phyloP scores from a whole-genome alignment of 768 basidiomycete species.

The Kwoniella bestiolae region DNA sequence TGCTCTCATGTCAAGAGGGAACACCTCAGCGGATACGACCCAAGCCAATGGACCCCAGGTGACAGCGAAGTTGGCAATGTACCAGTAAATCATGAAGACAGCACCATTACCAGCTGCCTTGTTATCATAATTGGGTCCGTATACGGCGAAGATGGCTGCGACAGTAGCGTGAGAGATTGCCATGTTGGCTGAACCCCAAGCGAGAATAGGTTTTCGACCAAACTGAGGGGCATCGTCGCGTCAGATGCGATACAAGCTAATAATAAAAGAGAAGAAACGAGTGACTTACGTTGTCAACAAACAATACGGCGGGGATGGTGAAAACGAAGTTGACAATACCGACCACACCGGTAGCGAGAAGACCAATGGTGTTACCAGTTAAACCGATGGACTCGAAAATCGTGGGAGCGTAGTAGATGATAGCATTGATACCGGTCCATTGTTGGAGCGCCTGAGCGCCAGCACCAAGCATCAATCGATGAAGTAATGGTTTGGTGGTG shows the following conservation, averaged over 20 bases:
- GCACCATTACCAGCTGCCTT: slow-evolving; percentile 71
- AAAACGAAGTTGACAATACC: slow-evolving; percentile 76
- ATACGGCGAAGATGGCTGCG: slow-evolving; percentile 64
- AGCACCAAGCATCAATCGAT: slow-evolving; percentile 64
- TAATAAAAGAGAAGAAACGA: not conserved
- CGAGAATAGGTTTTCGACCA: slow-evolving; percentile 70
- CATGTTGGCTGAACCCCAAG: slow-evolving; percentile 32
- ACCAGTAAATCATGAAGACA: slow-evolving; percentile 66
- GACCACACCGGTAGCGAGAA: slow-evolving; percentile 72
- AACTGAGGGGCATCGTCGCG: slow-evolving; percentile 37
- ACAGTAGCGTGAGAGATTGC: slow-evolving; percentile 68
- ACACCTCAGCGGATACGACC: slow-evolving; percentile 74
- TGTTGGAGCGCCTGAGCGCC: slow-evolving; percentile 81
- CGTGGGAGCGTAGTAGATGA: slow-evolving; percentile 72
- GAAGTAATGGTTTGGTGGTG: slow-evolving; percentile 62
- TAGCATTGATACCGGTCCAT: slow-evolving; percentile 66
- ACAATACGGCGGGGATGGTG: slow-evolving; percentile 80
- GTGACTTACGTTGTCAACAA: slow-evolving; percentile 66
- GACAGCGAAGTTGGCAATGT: slow-evolving; percentile 75
- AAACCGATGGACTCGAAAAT: slow-evolving; percentile 71
- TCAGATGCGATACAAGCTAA: not conserved
- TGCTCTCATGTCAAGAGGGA: slow-evolving; percentile 65
- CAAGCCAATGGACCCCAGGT: slow-evolving; percentile 68
- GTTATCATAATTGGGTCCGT: slow-evolving; percentile 62
- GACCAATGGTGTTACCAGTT: slow-evolving; percentile 66